Conservation (phyloP, 371 early-diverging fungal species). For the Nematocida major region DNA sequence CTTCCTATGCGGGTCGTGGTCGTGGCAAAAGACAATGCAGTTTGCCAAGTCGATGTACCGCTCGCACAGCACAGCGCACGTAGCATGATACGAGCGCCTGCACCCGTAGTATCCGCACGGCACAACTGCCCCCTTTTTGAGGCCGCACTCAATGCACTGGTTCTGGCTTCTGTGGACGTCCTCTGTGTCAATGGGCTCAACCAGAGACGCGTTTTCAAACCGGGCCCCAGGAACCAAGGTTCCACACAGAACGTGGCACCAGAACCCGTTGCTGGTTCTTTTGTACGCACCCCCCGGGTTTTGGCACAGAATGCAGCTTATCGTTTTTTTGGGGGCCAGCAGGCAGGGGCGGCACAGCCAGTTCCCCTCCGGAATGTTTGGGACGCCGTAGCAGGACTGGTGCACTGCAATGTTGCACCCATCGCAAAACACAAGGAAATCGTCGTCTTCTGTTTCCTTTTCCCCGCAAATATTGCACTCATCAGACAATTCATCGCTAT, state of each 20-base stretch:
- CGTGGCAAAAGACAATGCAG: constrained; percentile 71
- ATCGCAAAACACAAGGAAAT: constrained; percentile 95
- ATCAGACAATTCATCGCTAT: constrained; percentile 23
- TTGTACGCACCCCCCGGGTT: constrained; percentile 88
- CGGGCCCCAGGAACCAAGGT: constrained; percentile 86
- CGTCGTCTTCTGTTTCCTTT: constrained; percentile 60
- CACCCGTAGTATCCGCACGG: constrained; percentile 82
- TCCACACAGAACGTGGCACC: constrained; percentile 89
- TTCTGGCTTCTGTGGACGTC: constrained; percentile 79
- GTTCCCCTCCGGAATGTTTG: constrained; percentile 92
- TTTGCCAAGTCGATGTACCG: constrained; percentile 71
- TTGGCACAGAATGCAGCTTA: constrained; percentile 80
- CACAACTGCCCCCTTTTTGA: constrained; percentile 77
- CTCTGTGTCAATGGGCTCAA: constrained; percentile 89
- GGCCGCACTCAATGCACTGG: constrained; percentile 76
- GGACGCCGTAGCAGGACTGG: constrained; percentile 97
- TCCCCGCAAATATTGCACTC: constrained; percentile 79
- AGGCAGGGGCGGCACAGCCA: constrained; percentile 94
- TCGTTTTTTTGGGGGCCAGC: constrained; percentile 71
- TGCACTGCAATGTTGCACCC: constrained; percentile 95
- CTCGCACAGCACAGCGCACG: constrained; percentile 77
- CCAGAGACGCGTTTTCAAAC: constrained; percentile 77
- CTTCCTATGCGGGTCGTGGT: constrained; percentile 69
- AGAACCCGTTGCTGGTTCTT: constrained; percentile 76
- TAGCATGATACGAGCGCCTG: constrained; percentile 79